These are phyloP conservation scores for Russula vinacea DNA, from an alignment of 768 basidiomycete genomes.

Conservation along the genomic window DNA sequence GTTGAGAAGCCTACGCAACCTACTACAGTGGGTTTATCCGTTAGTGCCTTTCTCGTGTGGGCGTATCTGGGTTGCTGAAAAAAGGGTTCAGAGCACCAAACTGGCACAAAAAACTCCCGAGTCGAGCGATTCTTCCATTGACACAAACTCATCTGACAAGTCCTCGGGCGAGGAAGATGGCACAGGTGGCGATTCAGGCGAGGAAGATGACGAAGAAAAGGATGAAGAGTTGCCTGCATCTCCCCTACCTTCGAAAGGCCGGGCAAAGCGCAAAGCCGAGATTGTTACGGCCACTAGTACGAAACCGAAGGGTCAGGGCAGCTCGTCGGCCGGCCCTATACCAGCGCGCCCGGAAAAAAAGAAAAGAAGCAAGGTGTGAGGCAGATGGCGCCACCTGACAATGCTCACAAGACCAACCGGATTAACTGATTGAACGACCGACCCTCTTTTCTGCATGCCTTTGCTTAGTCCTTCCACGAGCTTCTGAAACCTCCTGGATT, in stretches of 20 bases:
- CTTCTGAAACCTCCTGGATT: conserved; percentile 20
- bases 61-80: conserved; percentile 3
- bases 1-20: conserved; percentile 17
- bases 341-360: conserved; percentile 40
- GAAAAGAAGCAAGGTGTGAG: conserved; percentile 45
- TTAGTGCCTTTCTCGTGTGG: background rate
- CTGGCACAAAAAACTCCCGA: conserved; percentile 13
- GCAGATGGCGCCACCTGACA: conserved; percentile 29
- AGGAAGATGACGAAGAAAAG: conserved; percentile 39
- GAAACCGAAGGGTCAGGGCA: conserved; percentile 20
- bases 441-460: conserved; percentile 2
- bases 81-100: conserved; percentile 12
- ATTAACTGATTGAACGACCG: conserved; percentile 14
- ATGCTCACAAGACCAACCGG: conserved; percentile 19
- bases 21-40: background rate
- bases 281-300: conserved; percentile 11
- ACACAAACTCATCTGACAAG: conserved; percentile 16
- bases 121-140: conserved; percentile 22
- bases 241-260: conserved; percentile 34
- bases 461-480: conserved; percentile 14
- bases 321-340: conserved; percentile 7
- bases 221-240: conserved; percentile 38
- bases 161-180: conserved; percentile 22
- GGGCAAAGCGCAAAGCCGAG: conserved; percentile 28
- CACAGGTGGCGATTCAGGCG: conserved; percentile 28